Evolutionary conservation across 495 filamentous ascomycete genomes (phyloP).

Genomic region (Penicillium canariense): DNA sequence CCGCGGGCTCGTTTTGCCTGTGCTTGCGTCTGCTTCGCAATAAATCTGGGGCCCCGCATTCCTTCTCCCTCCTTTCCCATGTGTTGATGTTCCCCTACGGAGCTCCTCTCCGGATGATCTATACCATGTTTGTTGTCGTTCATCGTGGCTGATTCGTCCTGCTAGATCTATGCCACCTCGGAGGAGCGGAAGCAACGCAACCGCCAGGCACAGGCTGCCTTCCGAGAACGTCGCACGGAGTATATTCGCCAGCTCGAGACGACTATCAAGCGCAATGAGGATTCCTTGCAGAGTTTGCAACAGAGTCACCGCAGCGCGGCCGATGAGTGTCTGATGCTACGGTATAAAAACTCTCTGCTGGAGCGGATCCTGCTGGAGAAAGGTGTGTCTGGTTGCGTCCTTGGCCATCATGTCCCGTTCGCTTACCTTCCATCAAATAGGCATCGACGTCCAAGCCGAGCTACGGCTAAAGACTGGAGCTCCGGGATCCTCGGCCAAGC

Average conservation of each 20-base stretch:
- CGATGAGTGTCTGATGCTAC: constrained; percentile 96
- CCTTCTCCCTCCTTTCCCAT: constrained; percentile 13
- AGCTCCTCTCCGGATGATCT: not conserved
- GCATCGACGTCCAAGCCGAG: constrained; percentile 97
- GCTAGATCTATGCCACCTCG: constrained; percentile 93
- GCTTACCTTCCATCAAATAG: constrained; percentile 38
- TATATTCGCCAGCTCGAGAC: constrained; percentile 99
- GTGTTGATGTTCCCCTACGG: not conserved
- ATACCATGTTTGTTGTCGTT: not conserved
- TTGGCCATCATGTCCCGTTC: not conserved
- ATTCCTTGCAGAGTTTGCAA: constrained; percentile 84
- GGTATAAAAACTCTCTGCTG: constrained; percentile 96
- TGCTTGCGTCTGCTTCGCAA: constrained; percentile 5
- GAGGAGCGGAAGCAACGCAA: constrained; percentile 98
- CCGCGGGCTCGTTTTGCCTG: too few species aligned
- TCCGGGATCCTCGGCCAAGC: constrained; percentile 60
- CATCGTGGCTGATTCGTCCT: constrained; percentile 3
- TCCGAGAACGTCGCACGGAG: constrained; percentile 93
- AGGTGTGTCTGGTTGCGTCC: constrained; percentile 49
- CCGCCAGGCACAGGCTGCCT: constrained; percentile 94
- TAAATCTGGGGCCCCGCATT: constrained; percentile 38
- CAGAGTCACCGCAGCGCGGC: constrained; percentile 92
- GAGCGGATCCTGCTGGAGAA: constrained; percentile 96
- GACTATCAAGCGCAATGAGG: constrained; percentile 96
- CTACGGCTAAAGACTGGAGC: constrained; percentile 80